Evolutionary conservation across 73 alveolate species (phyloP).

Genomic region (Loxodes magnus): DNA sequence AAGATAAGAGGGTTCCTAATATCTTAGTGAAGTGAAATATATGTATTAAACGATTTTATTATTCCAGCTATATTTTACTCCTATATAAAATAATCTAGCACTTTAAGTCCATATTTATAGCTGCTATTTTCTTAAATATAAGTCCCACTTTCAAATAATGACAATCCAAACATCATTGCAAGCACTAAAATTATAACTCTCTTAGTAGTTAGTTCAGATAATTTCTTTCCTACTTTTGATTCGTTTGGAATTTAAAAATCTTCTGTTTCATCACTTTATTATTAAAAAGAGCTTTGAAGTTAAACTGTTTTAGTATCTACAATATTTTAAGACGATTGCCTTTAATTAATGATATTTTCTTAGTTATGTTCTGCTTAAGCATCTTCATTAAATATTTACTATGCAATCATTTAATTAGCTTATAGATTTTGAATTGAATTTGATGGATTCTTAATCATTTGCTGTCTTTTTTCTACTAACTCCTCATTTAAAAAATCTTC

Average conservation of each 20-base stretch:
- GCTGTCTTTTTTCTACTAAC: too few species aligned
- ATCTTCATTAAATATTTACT: too few species aligned
- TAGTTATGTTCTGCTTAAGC: too few species aligned
- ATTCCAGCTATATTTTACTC: constrained; percentile 7
- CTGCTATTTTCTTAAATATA: not conserved
- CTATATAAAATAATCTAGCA: not conserved
- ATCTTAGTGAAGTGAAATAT: not conserved
- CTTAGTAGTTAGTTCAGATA: constrained; percentile 43
- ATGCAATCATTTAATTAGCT: too few species aligned
- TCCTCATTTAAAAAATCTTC: too few species aligned
- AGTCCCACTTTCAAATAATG: constrained; percentile 13
- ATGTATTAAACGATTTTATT: not conserved
- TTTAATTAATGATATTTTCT: too few species aligned
- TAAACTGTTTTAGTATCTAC: too few species aligned
- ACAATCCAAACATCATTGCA: constrained; percentile 26
- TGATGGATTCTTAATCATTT: too few species aligned
- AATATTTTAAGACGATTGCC: too few species aligned
- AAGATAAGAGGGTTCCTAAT: not conserved
- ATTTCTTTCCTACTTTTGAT: constrained; percentile 36
- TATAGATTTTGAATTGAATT: too few species aligned
- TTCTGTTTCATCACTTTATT: too few species aligned
- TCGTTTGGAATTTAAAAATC: constrained; percentile 28
- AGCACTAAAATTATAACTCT: constrained; percentile 41
- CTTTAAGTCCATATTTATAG: not conserved
- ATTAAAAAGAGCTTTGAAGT: too few species aligned